Percentiles rank a stretch among this genome's conserved stretches.
phyloP scores from a whole-genome alignment of 306 rosid genomes.

The Vachellia collinsii region DNA sequence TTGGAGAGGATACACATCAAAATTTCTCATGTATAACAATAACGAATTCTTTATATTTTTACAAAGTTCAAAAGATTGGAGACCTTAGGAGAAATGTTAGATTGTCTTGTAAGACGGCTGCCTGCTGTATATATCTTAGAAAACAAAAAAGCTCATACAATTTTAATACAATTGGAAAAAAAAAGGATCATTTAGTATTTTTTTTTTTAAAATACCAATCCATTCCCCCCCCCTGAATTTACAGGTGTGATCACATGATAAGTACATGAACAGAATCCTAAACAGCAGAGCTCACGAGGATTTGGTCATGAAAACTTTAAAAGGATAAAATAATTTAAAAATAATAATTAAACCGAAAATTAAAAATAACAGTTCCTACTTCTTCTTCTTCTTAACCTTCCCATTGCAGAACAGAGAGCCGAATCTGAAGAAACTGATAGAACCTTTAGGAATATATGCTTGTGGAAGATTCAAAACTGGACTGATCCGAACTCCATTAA shows the following conservation, averaged over 20 bases:
- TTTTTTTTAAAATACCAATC: no score
- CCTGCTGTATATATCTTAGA: not conserved
- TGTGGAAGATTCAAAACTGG: constrained; percentile 92
- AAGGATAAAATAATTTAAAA: not conserved
- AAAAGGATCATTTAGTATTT: not conserved
- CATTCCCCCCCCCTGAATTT: constrained; percentile 19
- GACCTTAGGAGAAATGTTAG: not conserved
- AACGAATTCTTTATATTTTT: no score
- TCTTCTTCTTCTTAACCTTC: constrained; percentile 72
- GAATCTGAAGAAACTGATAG: constrained; percentile 77
- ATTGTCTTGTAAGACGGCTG: not conserved
- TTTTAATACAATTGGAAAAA: not conserved
- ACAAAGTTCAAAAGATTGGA: not conserved
- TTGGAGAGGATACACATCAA: no score
- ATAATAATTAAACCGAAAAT: not conserved
- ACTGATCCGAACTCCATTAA: constrained; percentile 73
- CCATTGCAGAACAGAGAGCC: constrained; percentile 85
- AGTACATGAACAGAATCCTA: constrained; percentile 41
- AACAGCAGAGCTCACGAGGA: constrained; percentile 39
- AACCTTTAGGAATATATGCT: constrained; percentile 78
- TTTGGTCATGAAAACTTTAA: not conserved
- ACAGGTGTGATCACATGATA: constrained; percentile 51
- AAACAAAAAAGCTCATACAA: not conserved
- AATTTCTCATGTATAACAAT: no score
- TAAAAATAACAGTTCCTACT: not conserved